Conservation (phyloP, 495 filamentous ascomycete genomes). For the Aeminium ludgeri region DNA sequence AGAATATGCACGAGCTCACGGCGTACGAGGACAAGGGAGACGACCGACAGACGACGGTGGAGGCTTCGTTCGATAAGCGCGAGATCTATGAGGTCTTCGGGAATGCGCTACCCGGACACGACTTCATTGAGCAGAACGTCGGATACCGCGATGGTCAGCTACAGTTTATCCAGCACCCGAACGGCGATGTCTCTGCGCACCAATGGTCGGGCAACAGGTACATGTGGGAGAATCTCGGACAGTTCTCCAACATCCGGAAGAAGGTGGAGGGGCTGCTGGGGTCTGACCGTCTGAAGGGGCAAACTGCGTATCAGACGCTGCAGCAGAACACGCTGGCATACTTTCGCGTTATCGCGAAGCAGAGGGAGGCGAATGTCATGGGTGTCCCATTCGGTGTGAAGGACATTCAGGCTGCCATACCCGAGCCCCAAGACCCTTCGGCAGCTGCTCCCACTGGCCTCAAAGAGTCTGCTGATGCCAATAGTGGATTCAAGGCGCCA, state of each 20-base stretch:
- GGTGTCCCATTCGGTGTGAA: slow-evolving; percentile 8
- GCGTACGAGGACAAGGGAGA: slow-evolving; percentile 12
- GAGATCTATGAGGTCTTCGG: slow-evolving; percentile 21
- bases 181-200: slow-evolving; percentile 25
- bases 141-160: slow-evolving; percentile 21
- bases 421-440: background rate
- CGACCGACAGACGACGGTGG: slow-evolving; percentile 13
- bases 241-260: slow-evolving; percentile 22
- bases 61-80: slow-evolving; percentile 9
- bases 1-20: slow-evolving; percentile 2
- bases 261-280: slow-evolving; percentile 24
- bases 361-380: slow-evolving; percentile 16
- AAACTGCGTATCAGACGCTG: slow-evolving; percentile 15
- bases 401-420: slow-evolving; percentile 11
- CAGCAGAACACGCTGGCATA: slow-evolving; percentile 20
- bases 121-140: slow-evolving; percentile 16
- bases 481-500: too few relatives aligned
- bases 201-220: slow-evolving; percentile 21
- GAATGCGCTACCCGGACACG: slow-evolving; percentile 18
- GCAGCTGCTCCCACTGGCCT: background rate
- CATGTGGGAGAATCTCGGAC: slow-evolving; percentile 24
- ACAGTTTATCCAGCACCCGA: slow-evolving; percentile 24
- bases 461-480: background rate
- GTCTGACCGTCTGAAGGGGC: slow-evolving; percentile 19
- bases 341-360: slow-evolving; percentile 23